Evolutionary conservation across 441 rosid species (phyloP).

Genomic region (Hura crepitans): DNA sequence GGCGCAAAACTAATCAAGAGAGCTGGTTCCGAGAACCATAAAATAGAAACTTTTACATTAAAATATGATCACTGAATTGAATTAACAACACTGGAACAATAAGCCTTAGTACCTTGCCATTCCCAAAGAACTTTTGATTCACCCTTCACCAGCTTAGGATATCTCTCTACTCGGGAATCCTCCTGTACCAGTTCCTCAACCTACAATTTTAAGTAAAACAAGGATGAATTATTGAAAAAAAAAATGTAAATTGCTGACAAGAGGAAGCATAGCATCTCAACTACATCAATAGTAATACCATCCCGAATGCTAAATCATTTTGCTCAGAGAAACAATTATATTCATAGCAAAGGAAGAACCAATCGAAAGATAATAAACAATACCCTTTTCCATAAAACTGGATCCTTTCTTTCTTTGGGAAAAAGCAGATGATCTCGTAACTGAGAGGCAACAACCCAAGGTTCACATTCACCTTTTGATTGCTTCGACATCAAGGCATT

Average conservation of each 20-base stretch:
- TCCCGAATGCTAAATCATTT: not conserved
- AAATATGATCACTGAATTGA: not conserved
- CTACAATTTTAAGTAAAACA: conserved; percentile 32
- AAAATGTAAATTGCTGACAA: too few species aligned
- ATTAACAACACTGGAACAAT: not conserved
- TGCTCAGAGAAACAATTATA: not conserved
- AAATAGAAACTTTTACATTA: not conserved
- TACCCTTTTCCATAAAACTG: conserved; percentile 74
- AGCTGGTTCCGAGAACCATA: not conserved
- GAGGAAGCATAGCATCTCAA: not conserved
- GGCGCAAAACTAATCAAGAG: not conserved
- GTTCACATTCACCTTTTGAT: conserved; percentile 46
- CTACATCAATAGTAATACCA: not conserved
- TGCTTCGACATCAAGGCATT: conserved; percentile 57
- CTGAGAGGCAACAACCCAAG: conserved; percentile 84
- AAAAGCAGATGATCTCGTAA: conserved; percentile 80
- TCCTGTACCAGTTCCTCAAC: conserved; percentile 79
- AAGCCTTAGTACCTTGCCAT: conserved; percentile 72
- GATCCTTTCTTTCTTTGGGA: conserved; percentile 84
- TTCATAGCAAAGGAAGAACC: conserved; percentile 1
- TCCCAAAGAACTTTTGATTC: conserved; percentile 95
- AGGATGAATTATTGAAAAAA: too few species aligned
- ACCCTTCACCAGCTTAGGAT: conserved; percentile 78
- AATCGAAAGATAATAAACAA: conserved; percentile 2
- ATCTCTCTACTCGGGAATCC: conserved; percentile 83